Base-by-base conservation (phyloP, 1,139 yeast species). In the Candida tetrigidarum region DNA sequence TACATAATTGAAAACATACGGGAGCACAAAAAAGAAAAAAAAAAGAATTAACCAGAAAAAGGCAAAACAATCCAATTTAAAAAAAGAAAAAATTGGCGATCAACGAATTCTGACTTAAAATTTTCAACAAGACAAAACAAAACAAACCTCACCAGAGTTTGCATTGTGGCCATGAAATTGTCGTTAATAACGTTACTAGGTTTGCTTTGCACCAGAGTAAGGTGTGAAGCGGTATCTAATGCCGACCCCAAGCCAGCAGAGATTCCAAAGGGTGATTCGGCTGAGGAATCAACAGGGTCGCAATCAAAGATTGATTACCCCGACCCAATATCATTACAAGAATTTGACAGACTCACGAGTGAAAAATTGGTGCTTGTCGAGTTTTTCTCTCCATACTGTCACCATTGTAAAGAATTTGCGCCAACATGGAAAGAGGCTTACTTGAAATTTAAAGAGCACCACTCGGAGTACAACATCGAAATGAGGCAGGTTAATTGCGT, bases 401-500 rank as follows among this genome's bases (percentile, higher is more conserved):
- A 64, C n/a, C 93, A 86, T 60, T 86, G 96, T 64, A 77, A 71
- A 52, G 69, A 67, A 9, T 67, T 86, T 48, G 86, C 83, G 2
- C 91, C 92, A 7, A 71, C 63, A 4, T 85, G 90, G 90, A 75
- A 78, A 45, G 65, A 71, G 44, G 74, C 90, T 0, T 84, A 79
- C 65, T 53, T 65, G 20, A 60, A 59, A 11, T 76, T 74, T 58
- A 58, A 67, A 25, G 42, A 52, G 9, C 68, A 69, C 37, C 66
- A 72, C 50, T 69, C 76, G 39, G 47, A 62, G 20, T 53, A 76
- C 45, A 72, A 76, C 4, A 72, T 84, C 25, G 70, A 70, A 11
- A 80, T 86, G 78, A 70, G 76, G 46, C 93, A 86, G 58, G 92
- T 86, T 18, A 79, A 86, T 58, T 87, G 95, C 67, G 72, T 84